Evolutionary conservation across 257 asterid genomes (phyloP).

Genomic region (Capsicum baccatum): DNA sequence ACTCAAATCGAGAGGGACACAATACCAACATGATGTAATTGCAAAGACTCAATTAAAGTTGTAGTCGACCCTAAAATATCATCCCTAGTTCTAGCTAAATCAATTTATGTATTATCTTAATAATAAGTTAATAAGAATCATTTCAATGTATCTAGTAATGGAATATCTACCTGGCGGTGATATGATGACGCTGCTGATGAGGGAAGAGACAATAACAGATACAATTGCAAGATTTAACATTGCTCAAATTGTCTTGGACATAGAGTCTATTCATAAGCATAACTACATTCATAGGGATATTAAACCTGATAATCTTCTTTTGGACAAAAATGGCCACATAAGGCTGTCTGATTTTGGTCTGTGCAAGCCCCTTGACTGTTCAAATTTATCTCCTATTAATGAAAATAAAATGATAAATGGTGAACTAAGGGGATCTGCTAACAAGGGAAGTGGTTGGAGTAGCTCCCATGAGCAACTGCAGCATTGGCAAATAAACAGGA

Average conservation of each 20-base stretch:
- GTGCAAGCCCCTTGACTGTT: slow-evolving; percentile 73
- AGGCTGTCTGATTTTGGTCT: slow-evolving; percentile 83
- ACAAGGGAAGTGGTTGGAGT: slow-evolving; percentile 63
- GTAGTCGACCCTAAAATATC: no score
- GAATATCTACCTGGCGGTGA: slow-evolving; percentile 97
- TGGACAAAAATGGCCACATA: slow-evolving; percentile 75
- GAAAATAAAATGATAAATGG: slow-evolving; percentile 75
- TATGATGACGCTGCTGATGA: slow-evolving; percentile 85
- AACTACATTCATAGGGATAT: slow-evolving; percentile 80
- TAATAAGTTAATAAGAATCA: no score
- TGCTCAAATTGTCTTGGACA: slow-evolving; percentile 77
- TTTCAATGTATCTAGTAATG: slow-evolving; percentile 67
- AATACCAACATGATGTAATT: no score
- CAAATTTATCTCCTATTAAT: slow-evolving; percentile 66
- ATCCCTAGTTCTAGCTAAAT: no score
- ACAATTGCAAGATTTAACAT: slow-evolving; percentile 78
- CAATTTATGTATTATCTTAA: no score
- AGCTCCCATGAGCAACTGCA: slow-evolving; percentile 87
- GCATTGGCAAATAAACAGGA: slow-evolving; percentile 88
- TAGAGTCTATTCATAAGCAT: slow-evolving; percentile 82
- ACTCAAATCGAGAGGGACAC: no score
- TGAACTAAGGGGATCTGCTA: slow-evolving; percentile 63
- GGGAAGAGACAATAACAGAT: slow-evolving; percentile 88
- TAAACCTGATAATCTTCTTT: slow-evolving; percentile 79
- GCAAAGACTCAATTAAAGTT: no score